phyloP scores from a whole-genome alignment of 2,329 filamentous ascomycete species.

The Elsinoe ampelina region DNA sequence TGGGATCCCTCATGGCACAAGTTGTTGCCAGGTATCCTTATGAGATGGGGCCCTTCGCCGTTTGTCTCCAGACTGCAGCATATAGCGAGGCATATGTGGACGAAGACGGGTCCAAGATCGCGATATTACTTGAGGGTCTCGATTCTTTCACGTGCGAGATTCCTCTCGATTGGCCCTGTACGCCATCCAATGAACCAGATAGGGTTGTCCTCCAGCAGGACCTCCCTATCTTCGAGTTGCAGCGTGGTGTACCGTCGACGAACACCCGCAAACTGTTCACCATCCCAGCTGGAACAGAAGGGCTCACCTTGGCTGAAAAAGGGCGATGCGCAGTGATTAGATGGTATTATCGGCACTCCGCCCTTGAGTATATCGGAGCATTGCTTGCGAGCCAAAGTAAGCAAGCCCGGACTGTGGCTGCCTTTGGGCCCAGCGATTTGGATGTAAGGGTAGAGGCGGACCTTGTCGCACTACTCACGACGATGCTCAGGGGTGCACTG shows the following conservation, averaged over 20 bases:
- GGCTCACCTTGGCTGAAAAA: constrained; percentile 68
- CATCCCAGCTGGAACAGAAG: constrained; percentile 57
- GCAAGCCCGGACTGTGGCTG: background rate
- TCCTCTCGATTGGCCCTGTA: constrained; percentile 65
- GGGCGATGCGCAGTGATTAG: constrained; percentile 60
- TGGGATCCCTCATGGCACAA: constrained; percentile 48
- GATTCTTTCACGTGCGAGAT: constrained; percentile 68
- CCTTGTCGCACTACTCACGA: constrained; percentile 63
- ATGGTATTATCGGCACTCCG: constrained; percentile 68
- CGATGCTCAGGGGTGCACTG: constrained; percentile 46
- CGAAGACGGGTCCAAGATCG: constrained; percentile 38
- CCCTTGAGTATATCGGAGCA: constrained; percentile 68
- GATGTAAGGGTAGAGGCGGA: constrained; percentile 58
- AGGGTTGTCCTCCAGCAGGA: constrained; percentile 54
- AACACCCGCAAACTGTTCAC: background rate
- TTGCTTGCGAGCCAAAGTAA: constrained; percentile 50
- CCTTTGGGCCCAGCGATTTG: constrained; percentile 48
- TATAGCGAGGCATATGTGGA: constrained; percentile 33
- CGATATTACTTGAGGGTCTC: constrained; percentile 58
- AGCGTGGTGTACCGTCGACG: constrained; percentile 27
- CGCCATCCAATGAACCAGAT: constrained; percentile 73
- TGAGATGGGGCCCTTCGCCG: constrained; percentile 71
- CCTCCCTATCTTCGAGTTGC: constrained; percentile 22
- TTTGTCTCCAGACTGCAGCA: constrained; percentile 57
- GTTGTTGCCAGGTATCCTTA: constrained; percentile 74